phyloP scores from a whole-genome alignment of 345 rosid genomes.

The Brassica nigra region DNA sequence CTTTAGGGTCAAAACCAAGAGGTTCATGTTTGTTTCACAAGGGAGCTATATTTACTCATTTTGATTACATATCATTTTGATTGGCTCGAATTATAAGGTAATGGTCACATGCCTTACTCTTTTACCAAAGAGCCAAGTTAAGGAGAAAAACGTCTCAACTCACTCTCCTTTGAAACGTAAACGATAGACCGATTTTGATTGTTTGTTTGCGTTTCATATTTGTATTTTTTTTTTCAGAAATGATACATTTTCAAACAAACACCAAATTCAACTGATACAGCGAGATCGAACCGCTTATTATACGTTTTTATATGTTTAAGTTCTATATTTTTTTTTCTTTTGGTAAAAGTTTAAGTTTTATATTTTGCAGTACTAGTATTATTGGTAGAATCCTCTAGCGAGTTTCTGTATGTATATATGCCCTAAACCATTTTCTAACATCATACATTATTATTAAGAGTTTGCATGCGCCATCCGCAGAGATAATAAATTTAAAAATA shows the following conservation, averaged over 20 bases:
- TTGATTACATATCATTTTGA: not conserved
- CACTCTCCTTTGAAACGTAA: not conserved
- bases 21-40: not conserved
- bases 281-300: not conserved
- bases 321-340: too few relatives aligned
- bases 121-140: conserved; percentile 23
- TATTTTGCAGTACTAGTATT: too few relatives aligned
- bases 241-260: not conserved
- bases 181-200: not conserved
- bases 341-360: too few relatives aligned
- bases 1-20: conserved; percentile 16
- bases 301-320: too few relatives aligned
- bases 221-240: not conserved
- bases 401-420: too few relatives aligned
- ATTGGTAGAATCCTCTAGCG: too few relatives aligned
- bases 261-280: not conserved
- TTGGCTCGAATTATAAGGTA: conserved; percentile 31
- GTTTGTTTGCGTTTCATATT: not conserved
- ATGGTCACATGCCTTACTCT: conserved; percentile 11
- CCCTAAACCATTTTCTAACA: too few relatives aligned
- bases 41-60: not conserved
- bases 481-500: too few relatives aligned
- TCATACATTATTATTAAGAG: too few relatives aligned
- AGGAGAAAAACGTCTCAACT: conserved; percentile 5
- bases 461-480: too few relatives aligned